Conservation (phyloP, 371 early-diverging fungal genomes). For the Syncephalis fuscata region DNA sequence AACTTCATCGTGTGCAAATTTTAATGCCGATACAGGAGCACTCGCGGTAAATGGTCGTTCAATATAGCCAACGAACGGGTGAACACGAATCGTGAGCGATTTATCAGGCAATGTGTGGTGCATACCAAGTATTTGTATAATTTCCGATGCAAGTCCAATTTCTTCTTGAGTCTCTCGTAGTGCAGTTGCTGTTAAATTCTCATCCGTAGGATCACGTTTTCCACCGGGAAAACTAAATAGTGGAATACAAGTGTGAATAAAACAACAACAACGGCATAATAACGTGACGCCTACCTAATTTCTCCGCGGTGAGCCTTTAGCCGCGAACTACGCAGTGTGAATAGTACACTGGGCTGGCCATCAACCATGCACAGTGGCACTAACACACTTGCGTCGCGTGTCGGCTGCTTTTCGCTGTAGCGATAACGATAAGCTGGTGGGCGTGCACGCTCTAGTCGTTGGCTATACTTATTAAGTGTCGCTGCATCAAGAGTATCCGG, state of each 20-base stretch:
- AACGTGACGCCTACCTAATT: slow-evolving; percentile 26
- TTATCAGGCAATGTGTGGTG: slow-evolving; percentile 48
- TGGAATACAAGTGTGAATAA: not conserved
- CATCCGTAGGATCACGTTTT: slow-evolving; percentile 40
- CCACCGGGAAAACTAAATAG: slow-evolving; percentile 57
- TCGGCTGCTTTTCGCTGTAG: no score
- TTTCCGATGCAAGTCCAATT: slow-evolving; percentile 29
- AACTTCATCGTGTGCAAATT: slow-evolving; percentile 51
- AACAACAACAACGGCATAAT: not conserved
- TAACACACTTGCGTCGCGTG: slow-evolving; percentile 8
- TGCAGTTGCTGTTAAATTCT: slow-evolving; percentile 39
- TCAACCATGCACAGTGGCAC: slow-evolving; percentile 45
- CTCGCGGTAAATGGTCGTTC: slow-evolving; percentile 13
- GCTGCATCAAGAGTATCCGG: no score
- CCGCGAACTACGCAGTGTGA: slow-evolving; percentile 55
- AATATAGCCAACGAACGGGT: slow-evolving; percentile 57
- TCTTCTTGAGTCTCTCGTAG: slow-evolving; percentile 77
- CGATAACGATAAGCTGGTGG: no score
- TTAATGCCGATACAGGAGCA: slow-evolving; percentile 13
- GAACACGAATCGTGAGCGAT: slow-evolving; percentile 39
- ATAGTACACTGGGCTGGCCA: slow-evolving; percentile 49
- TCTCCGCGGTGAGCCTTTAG: slow-evolving; percentile 67
- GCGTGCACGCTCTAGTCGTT: no score
- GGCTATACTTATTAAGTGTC: no score
- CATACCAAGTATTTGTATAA: slow-evolving; percentile 45